phyloP scores from a whole-genome alignment of 352 stramenopile genomes.

The Globisporangium apiculatum region DNA sequence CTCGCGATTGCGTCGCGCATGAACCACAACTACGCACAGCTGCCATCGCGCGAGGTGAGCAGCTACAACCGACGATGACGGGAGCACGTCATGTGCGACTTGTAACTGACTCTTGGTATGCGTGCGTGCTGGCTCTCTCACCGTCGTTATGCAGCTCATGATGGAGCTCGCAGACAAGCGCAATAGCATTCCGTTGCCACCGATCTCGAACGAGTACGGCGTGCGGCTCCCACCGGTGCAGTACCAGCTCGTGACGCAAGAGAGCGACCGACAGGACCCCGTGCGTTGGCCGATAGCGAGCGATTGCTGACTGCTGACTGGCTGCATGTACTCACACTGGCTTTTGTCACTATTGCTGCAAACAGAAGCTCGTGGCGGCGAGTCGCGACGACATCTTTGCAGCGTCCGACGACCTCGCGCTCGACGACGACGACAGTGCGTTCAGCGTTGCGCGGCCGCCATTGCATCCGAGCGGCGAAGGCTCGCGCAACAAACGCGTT shows the following conservation, averaged over 20 bases:
- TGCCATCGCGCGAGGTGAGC: conserved; percentile 60
- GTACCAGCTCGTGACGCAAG: conserved; percentile 63
- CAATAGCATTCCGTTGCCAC: conserved; percentile 67
- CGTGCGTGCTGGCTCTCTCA: not conserved
- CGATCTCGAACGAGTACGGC: conserved; percentile 79
- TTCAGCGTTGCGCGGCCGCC: conserved; percentile 19
- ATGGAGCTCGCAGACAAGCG: conserved; percentile 85
- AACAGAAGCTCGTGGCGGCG: conserved; percentile 17
- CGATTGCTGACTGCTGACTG: too few species aligned
- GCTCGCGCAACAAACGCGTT: conserved; percentile 74
- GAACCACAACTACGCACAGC: conserved; percentile 73
- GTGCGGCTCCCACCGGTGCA: conserved; percentile 65
- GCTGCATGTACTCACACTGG: not conserved
- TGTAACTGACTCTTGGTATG: not conserved
- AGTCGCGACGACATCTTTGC: conserved; percentile 7
- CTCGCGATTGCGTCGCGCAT: conserved; percentile 69
- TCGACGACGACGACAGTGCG: conserved; percentile 4
- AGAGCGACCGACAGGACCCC: conserved; percentile 54
- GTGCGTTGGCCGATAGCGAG: conserved; percentile 16
- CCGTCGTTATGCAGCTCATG: conserved; percentile 37
- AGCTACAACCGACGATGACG: too few species aligned
- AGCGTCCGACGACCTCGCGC: conserved; percentile 12
- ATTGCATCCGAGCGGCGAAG: conserved; percentile 35
- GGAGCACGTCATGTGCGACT: too few species aligned
- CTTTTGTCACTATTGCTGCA: not conserved